A percentile compares a stretch with the other conserved stretches of the same genome.
phyloP scores from a whole-genome alignment of 768 basidiomycete species.

The Russula vinacea region DNA sequence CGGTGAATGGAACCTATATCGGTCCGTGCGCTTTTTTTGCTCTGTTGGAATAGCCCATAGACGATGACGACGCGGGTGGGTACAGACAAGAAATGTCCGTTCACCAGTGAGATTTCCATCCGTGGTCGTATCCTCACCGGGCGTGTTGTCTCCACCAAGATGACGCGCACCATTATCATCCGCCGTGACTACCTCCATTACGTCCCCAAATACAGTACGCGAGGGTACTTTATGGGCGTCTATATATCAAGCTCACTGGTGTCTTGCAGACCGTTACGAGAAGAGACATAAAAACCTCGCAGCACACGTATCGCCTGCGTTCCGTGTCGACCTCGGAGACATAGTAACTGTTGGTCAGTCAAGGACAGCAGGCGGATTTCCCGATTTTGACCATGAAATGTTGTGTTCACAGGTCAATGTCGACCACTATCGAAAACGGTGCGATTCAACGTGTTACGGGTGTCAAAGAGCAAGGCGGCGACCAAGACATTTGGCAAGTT shows the following conservation, averaged over 20 bases:
- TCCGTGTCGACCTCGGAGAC: conserved; percentile 96
- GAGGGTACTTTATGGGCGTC: not conserved
- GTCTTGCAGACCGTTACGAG: conserved; percentile 85
- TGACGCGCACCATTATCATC: conserved; percentile 98
- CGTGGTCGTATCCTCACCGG: conserved; percentile 98
- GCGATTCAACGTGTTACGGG: conserved; percentile 98
- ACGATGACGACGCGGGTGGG: not conserved
- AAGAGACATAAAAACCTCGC: conserved; percentile 99
- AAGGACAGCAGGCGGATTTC: not conserved
- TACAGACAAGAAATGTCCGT: conserved; percentile 99
- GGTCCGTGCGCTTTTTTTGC: conserved; percentile 51
- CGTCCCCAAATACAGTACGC: conserved; percentile 96
- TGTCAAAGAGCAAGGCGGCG: conserved; percentile 88
- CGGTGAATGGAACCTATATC: conserved; percentile 94
- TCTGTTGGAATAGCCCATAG: not conserved
- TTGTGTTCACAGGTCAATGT: conserved; percentile 74
- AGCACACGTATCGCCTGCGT: conserved; percentile 94
- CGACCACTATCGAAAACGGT: conserved; percentile 98
- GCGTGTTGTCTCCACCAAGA: conserved; percentile 97
- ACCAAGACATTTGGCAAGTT: conserved; percentile 95
- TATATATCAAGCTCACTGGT: not conserved
- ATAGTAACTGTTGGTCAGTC: conserved; percentile 88
- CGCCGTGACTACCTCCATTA: conserved; percentile 94
- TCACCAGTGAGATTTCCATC: conserved; percentile 95
- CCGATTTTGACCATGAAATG: not conserved